Conservation (phyloP, 768 basidiomycete species). For the Pilatotrama ljubarskyi region DNA sequence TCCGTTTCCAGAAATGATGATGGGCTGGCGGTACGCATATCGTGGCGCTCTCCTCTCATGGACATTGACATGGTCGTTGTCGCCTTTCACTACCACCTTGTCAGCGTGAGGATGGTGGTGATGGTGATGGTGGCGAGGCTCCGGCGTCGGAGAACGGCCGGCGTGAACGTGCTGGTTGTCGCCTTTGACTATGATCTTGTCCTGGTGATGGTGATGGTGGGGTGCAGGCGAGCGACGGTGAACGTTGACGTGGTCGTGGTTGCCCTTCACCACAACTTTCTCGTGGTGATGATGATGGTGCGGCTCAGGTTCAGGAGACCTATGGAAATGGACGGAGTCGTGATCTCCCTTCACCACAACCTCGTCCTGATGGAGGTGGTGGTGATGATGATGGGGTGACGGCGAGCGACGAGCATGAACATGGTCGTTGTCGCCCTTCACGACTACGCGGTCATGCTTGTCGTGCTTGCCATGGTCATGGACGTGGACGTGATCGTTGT, state of each 20-base stretch:
- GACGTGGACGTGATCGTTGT: constrained; percentile 9
- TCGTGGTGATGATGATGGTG: constrained; percentile 13
- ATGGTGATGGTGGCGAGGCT: constrained; percentile 11
- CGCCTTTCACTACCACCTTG: constrained; percentile 23
- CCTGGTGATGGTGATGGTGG: constrained; percentile 23
- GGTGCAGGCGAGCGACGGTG: constrained; percentile 14
- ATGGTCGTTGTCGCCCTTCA: constrained; percentile 24
- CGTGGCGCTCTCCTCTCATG: neutral
- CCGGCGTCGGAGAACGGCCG: no score
- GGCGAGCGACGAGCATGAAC: constrained; percentile 22
- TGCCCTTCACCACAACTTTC: constrained; percentile 18
- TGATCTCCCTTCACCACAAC: constrained; percentile 21
- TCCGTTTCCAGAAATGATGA: constrained; percentile 6
- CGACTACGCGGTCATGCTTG: constrained; percentile 18
- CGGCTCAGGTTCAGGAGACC: constrained; percentile 11
- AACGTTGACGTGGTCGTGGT: constrained; percentile 17
- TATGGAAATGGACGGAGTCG: constrained; percentile 21
- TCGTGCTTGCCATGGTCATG: constrained; percentile 15
- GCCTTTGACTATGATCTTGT: constrained; percentile 23
- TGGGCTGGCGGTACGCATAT: neutral
- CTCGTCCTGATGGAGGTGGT: constrained; percentile 10
- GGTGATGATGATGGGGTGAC: constrained; percentile 6
- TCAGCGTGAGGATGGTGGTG: constrained; percentile 23
- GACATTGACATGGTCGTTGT: constrained; percentile 19
- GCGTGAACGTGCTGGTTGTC: constrained; percentile 19